Base-by-base conservation (phyloP, 2,329 filamentous ascomycete species). In the Pestalotiopsis sp. region DNA sequence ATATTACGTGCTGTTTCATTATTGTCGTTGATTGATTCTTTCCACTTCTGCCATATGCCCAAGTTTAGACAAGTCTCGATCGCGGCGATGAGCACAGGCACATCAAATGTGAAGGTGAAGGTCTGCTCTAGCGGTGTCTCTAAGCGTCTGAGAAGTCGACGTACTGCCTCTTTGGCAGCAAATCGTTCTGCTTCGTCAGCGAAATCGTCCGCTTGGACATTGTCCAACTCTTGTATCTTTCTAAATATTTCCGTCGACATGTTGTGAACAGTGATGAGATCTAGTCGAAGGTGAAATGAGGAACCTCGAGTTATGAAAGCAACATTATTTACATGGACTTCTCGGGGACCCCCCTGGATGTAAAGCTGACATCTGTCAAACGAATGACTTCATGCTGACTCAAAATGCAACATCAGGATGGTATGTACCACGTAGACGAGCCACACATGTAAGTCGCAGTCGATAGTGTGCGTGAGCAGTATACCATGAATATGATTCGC, bases 11-110 rank as follows among this genome's bases (percentile, higher is more conserved):
- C 59, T 3, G 45, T 68, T 14, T 72, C 74, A 5, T 65, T 66
- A 12, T 58, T 59, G 14, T 20, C 58, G 5, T 67, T 17, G 27
- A 49, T 13, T 3, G 63, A 68, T 45, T 60, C 68, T 17, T 49
- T 62, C 75, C 75, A 77, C 45, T 67, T 68, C 14, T 59, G 31
- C 73, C 72, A 77, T 2, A 77, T 68, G 0, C 71, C 71, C 7
- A 76, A 58, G 39, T 77, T 75, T 2, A 71, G 17, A 9, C 68
- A 73, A 14, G 61, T 67, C 25, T 74, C 71, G 1, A 76, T 14
- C 2, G 68, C 70, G 3, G 75, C 70, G 39, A 73, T 72, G 20
- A 74, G 60, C n/a, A 68, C 60, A 0, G 75, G 71, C 14, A 73
- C 64, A 6, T 65, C 56, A 57, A 73, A 74, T 0, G 70, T 17